Percentiles rank a stretch among this genome's conserved stretches.
Evolutionary conservation across 164 flowering plant genomes (phyloP).

Genomic region (Chimonanthus praecox): DNA sequence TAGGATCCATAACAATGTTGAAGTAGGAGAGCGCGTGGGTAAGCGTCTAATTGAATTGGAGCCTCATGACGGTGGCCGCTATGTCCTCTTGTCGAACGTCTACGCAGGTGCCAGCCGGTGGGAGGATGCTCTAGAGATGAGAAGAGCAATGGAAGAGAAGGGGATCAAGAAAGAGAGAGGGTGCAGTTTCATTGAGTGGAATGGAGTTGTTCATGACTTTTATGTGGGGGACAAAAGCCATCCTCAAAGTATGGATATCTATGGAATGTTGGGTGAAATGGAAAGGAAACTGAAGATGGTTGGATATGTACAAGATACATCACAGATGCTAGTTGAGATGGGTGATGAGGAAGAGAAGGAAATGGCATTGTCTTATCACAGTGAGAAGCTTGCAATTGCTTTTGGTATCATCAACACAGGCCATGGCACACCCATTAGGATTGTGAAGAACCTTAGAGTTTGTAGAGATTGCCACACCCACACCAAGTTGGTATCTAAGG

Average conservation of each 20-base stretch:
- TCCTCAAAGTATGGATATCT: not conserved
- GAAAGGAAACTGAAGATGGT: slow-evolving; percentile 11
- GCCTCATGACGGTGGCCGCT: slow-evolving; percentile 32
- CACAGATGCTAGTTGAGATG: slow-evolving; percentile 10
- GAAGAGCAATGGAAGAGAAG: slow-evolving; percentile 28
- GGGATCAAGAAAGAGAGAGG: slow-evolving; percentile 37
- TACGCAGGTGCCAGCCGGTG: slow-evolving; percentile 35
- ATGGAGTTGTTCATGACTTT: slow-evolving; percentile 43
- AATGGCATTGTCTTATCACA: slow-evolving; percentile 6
- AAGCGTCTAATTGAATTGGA: slow-evolving; percentile 19
- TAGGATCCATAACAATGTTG: slow-evolving; percentile 32
- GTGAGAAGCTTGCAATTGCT: slow-evolving; percentile 17
- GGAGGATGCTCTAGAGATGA: slow-evolving; percentile 28
- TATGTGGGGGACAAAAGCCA: slow-evolving; percentile 22
- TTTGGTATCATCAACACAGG: slow-evolving; percentile 9
- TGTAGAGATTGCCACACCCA: slow-evolving; percentile 14
- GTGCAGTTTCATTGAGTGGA: slow-evolving; percentile 43
- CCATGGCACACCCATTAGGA: slow-evolving; percentile 9
- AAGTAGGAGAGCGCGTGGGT: slow-evolving; percentile 32
- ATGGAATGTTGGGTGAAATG: slow-evolving; percentile 3
- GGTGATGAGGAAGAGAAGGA: slow-evolving; percentile 12
- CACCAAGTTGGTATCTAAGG: slow-evolving; percentile 15
- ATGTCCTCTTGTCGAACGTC: slow-evolving; percentile 32
- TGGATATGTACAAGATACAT: slow-evolving; percentile 9
- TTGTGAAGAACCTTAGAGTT: slow-evolving; percentile 18